Evolutionary conservation across 2,329 filamentous ascomycete genomes (phyloP), one percentile per base, ranked within the genome.

Genomic region (Xylariales sp.): DNA sequence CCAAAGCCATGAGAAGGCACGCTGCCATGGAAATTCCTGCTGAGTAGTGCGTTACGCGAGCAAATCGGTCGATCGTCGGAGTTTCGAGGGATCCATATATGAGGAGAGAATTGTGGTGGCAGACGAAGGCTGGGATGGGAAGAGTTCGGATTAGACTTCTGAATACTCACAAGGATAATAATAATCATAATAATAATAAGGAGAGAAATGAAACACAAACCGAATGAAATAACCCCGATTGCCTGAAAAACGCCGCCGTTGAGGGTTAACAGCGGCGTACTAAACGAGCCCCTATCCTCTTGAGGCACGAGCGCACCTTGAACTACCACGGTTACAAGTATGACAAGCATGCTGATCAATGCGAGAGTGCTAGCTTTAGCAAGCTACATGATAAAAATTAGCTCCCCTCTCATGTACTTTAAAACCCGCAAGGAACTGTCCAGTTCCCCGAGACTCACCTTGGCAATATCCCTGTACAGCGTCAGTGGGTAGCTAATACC

Each of bases 171-270:
- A 25, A 25, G 23, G n/a, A 25, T 25, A 25, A n/a, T n/a, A n/a
- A n/a, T n/a, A 14, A 31, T 19, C 11, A 17, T 13, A 16, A 13
- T 2, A 11, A 23, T 11, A 18, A 21, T 8, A n/a, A 20, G 13
- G 11, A 4, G 21, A 10, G 14, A 15, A 23, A 27, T 28, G 19
- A 16, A 12, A 20, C 17, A 31, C 76, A 32, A 71, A 93, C 87
- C 90, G 61, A 98, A 98, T 5, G 93, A 97, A 51, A 98, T 98
- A 14, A 98, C 91, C 21, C 93, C 93, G 53, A 98, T 89, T 16
- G 93, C 91, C 62, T 97, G 90, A 55, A 97, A 94, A 41, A 98
- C 82, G 33, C 91, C 93, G 18, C 75, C 72, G 54, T 95, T 94
- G 50, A 97, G 72, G n/a, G 83, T 78, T 40, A 96, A 66, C 25